These are phyloP conservation scores for Herpetospermum pedunculosum DNA, from an alignment of 306 rosid species.

Conservation along the genomic window DNA sequence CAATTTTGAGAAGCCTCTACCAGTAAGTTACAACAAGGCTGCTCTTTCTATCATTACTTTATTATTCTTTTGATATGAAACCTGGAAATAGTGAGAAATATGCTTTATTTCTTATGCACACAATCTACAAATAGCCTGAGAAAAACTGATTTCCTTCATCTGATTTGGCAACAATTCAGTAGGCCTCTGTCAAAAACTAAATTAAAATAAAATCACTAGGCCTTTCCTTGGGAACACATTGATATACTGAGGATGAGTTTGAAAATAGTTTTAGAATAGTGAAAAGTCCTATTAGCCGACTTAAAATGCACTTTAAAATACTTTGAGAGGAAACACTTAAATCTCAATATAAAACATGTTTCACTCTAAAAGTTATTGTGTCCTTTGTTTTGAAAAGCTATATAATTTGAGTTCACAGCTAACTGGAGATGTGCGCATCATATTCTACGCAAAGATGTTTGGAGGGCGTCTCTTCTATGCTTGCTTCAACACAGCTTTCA, in stretches of 20 bases:
- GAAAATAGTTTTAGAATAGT: neutral
- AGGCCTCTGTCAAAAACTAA: neutral
- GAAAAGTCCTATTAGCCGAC: neutral
- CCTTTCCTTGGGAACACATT: neutral
- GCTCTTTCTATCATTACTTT: neutral
- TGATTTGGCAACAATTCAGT: neutral
- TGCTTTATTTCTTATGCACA: neutral
- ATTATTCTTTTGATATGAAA: neutral
- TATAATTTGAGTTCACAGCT: slow-evolving; percentile 36
- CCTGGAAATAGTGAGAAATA: too few relatives aligned
- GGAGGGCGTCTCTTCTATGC: slow-evolving; percentile 94
- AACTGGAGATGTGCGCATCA: slow-evolving; percentile 78
- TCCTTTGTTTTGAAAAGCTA: neutral
- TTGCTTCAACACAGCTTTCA: slow-evolving; percentile 87
- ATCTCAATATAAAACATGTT: neutral
- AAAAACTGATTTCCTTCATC: neutral
- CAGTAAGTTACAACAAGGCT: slow-evolving; percentile 27
- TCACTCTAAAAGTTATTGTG: neutral
- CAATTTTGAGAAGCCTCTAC: slow-evolving; percentile 62
- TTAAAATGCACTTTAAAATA: neutral
- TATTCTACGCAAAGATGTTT: slow-evolving; percentile 71
- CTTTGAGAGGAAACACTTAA: neutral
- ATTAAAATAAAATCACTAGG: neutral
- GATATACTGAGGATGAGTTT: neutral
- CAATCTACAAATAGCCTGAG: neutral